Evolutionary conservation across 768 basidiomycete species (phyloP).

Genomic region (Serendipita sp.): DNA sequence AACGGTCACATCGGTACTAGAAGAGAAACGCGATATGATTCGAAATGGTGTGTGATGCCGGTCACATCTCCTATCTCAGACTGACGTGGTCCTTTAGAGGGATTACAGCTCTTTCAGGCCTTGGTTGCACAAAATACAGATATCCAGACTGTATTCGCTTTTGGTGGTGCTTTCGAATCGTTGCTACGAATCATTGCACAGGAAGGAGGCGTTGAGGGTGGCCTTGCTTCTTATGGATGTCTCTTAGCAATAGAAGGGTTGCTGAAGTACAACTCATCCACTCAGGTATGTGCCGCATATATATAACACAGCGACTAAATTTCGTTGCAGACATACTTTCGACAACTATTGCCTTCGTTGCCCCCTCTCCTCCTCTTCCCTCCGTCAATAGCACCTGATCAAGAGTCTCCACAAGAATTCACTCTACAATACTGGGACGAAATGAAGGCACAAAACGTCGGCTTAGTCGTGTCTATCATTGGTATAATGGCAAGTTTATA

Average conservation of each 20-base stretch:
- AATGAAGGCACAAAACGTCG: conserved; percentile 70
- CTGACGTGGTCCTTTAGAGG: conserved; percentile 36
- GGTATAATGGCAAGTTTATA: conserved; percentile 48
- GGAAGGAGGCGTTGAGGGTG: conserved; percentile 88
- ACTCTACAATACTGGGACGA: conserved; percentile 93
- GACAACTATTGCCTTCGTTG: conserved; percentile 59
- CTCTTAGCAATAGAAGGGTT: conserved; percentile 73
- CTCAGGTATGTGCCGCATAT: conserved; percentile 45
- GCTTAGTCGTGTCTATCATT: conserved; percentile 66
- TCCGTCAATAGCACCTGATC: conserved; percentile 32
- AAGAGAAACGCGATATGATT: conserved; percentile 79
- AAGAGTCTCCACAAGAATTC: conserved; percentile 71
- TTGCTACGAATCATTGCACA: conserved; percentile 73
- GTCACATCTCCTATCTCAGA: conserved; percentile 8
- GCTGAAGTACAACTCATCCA: conserved; percentile 82
- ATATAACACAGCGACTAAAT: background rate
- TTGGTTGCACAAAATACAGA: conserved; percentile 77
- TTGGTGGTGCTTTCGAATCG: conserved; percentile 93
- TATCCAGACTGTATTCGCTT: conserved; percentile 92
- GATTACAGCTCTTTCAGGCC: conserved; percentile 63
- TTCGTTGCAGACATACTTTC: conserved; percentile 75
- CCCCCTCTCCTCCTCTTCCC: conserved; percentile 59
- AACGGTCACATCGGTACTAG: conserved; percentile 48
- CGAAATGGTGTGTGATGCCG: conserved; percentile 51
- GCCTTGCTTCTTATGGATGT: conserved; percentile 72